Evolutionary conservation across 345 rosid species (phyloP).

Genomic region (Eucalyptus pauciflora): DNA sequence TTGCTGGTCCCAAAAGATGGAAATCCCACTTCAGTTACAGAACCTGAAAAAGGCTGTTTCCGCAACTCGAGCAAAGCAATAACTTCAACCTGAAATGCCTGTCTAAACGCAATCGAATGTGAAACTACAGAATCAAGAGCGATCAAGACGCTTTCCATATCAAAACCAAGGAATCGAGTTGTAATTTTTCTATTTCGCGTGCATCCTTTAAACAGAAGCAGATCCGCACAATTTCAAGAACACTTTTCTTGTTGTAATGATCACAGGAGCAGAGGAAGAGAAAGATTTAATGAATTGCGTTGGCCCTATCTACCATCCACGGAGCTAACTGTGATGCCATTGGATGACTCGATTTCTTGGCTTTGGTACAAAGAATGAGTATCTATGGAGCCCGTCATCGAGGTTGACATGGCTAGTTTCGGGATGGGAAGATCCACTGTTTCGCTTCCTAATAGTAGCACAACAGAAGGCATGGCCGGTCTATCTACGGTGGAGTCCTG

Average conservation of each 20-base stretch:
- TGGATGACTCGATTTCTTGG: background rate
- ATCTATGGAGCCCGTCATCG: conserved; percentile 33
- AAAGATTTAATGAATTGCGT: background rate
- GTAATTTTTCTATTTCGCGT: background rate
- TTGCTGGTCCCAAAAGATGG: background rate
- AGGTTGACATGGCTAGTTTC: conserved; percentile 48
- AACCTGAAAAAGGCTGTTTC: background rate
- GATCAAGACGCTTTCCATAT: background rate
- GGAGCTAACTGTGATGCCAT: background rate
- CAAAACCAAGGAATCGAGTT: background rate
- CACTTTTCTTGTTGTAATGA: background rate
- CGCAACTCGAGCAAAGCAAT: background rate
- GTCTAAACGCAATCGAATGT: background rate
- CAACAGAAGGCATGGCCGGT: conserved; percentile 64
- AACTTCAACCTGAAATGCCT: background rate
- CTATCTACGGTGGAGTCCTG: conserved; percentile 63
- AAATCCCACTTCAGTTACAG: background rate
- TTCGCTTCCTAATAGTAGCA: conserved; percentile 59
- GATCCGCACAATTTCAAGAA: background rate
- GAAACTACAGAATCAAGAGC: background rate
- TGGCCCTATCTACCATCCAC: background rate
- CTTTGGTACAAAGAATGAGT: background rate
- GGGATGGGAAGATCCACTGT: conserved; percentile 40
- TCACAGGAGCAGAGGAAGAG: background rate
- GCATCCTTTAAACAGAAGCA: background rate